phyloP scores from a whole-genome alignment of 768 basidiomycete genomes.

The Sporobolomyces phaffii region DNA sequence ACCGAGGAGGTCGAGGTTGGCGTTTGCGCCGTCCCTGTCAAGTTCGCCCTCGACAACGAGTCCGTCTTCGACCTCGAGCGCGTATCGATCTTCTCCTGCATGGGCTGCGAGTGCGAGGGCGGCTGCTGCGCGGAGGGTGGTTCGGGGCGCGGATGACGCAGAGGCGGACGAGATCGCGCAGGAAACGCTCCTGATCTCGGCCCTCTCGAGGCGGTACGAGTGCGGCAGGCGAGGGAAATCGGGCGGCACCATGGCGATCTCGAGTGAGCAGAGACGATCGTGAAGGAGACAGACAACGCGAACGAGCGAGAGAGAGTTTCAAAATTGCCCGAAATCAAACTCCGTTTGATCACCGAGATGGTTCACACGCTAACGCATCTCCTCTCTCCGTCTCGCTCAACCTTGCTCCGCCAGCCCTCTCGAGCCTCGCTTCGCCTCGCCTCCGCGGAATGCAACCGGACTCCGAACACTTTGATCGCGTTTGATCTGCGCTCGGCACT shows the following conservation, averaged over 20 bases:
- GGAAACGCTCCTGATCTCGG: background rate
- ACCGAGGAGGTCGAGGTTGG: background rate
- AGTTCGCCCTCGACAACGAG: constrained; percentile 13
- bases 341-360: background rate
- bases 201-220: constrained; percentile 3
- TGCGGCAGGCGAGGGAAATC: constrained; percentile 25
- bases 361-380: background rate
- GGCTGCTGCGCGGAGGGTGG: constrained; percentile 1
- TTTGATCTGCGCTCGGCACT: too few species aligned
- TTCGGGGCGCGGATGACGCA: background rate
- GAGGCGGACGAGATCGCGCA: background rate
- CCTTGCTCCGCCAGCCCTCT: too few species aligned
- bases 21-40: background rate
- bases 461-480: too few species aligned
- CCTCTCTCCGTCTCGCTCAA: too few species aligned
- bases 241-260: constrained; percentile 10
- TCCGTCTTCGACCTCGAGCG: background rate
- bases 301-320: background rate
- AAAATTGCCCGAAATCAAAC: background rate
- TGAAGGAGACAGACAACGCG: background rate
- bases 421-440: too few species aligned
- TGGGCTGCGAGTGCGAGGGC: constrained; percentile 17
- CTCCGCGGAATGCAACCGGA: too few species aligned
- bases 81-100: constrained; percentile 27
- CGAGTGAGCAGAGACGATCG: background rate